Base-by-base conservation (phyloP, 2,329 filamentous ascomycete species). In the Sporothrix pallida region DNA sequence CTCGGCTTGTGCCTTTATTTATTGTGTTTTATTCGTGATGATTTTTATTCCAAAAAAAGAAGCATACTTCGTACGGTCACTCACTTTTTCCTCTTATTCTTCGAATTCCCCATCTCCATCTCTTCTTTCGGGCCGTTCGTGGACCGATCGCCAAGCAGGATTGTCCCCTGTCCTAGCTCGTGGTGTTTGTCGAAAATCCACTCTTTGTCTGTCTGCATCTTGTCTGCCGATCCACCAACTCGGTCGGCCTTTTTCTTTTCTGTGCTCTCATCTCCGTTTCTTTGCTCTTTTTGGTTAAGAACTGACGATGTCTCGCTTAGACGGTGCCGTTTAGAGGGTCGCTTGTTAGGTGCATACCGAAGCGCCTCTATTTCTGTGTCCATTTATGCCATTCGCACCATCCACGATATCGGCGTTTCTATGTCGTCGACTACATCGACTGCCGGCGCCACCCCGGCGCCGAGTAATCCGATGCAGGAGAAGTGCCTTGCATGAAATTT, bases 401-500 rank as follows among this genome's bases (percentile, higher is more conserved):
- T 37, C 7, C 31, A 5, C 50, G 50, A 17, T 52, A 15, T 20
- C 52, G 20, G 52, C 5, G n/a, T 23, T 12, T 26, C 20, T 56
- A 13, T 12, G 62, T 2, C 12, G 42, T 20, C 12, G 17, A 42
- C n/a, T 46, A 44, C 20, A 23, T 46, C 12, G 62, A 67, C 42
- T 70, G 37, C 72, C 72, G 72, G 72, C 72, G 67, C 4, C 56
- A 73, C 72, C 48, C 67, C 72, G 72, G 72, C 72, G 72, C 65
- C 56, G 67, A 73, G 44, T 17, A 23, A 31, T 50, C 71, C 48
- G 52, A 62, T 52, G 63, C 52, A 42, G 63, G 42, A 44, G n/a
- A 56, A 20, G 31, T 23, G 26, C 26, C 26, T 60, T 60, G 26
- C 26, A 60, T 60, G 23, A 15, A 62, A 62, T 26, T 46, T 23